Evolutionary conservation across 1,284 basidiomycete species (phyloP).

Genomic region (Sporisorium sorghi): DNA sequence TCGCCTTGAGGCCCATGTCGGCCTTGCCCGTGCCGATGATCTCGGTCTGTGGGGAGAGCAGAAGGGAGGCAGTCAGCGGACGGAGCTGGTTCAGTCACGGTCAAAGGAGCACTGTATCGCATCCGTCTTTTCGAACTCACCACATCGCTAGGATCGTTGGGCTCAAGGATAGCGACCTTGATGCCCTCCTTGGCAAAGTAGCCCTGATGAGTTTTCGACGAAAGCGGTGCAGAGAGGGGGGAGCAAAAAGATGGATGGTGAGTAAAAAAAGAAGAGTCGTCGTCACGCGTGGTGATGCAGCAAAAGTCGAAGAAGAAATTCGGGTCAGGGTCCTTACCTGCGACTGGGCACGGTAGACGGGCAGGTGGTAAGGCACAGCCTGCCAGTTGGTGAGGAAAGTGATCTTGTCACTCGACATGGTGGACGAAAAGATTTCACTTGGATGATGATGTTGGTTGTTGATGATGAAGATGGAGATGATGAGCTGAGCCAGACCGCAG

Average conservation of each 20-base stretch:
- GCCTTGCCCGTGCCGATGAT: constrained; percentile 69
- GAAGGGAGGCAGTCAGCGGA: not conserved
- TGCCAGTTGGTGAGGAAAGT: constrained; percentile 64
- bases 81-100: not conserved
- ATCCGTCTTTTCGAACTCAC: constrained; percentile 18
- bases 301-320: not conserved
- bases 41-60: constrained; percentile 44
- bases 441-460: not conserved
- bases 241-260: constrained; percentile 1
- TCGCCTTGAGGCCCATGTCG: constrained; percentile 70
- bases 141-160: constrained; percentile 66
- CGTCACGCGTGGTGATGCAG: constrained; percentile 18
- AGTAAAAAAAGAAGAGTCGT: constrained; percentile 3
- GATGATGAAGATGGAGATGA: not conserved
- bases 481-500: not conserved
- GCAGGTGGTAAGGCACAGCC: constrained; percentile 70
- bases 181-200: constrained; percentile 68
- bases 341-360: constrained; percentile 69
- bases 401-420: constrained; percentile 57
- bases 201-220: constrained; percentile 28
- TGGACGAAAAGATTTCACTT: not conserved
- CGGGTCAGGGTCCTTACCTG: constrained; percentile 45
- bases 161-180: constrained; percentile 70
- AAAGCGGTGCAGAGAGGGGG: not conserved
- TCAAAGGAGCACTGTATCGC: not conserved